Evolutionary conservation across 2,329 filamentous ascomycete genomes (phyloP), one percentile per base, ranked within the genome.

Genomic region (Trichoderma sp.): DNA sequence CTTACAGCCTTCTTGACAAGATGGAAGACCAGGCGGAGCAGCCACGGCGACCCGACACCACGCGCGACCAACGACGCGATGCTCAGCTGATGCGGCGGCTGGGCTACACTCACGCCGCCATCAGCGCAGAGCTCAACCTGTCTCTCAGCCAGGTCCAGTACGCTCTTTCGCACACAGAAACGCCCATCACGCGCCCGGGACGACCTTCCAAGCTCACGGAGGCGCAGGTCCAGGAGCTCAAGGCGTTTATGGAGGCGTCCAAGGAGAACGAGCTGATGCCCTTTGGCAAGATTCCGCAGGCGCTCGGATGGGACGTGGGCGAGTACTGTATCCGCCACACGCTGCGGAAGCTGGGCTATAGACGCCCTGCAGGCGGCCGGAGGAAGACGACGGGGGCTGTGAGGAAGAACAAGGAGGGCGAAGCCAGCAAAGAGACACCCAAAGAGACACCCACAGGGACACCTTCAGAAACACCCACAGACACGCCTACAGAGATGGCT

Each of bases 321-420:
- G 64, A 68, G 37, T 69, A 69, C 21, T 64, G 59, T n/a, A 69
- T 69, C 52, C 29, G 67, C 29, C 58, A 69, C 29, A 49, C 61
- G 24, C 29, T 64, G 33, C 67, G 49, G 27, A 69, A 64, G 24
- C 40, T 57, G 47, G 57, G 56, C 24, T 60, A 68, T 35, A 61
- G 47, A 59, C 43, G 43, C 5, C 31, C 55, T 35, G 55, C 55
- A n/a, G 55, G 64, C 6, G 64, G 55, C 11, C 52, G 53, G 16
- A 66, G 53, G 62, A 57, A 57, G 29, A 13, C 7, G 13, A 11
- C 29, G 37, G 33, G 5, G 16, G 53, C 13, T 31, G 40, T 21
- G 27, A 56, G 29, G n/a, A 58, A 52, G 11, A 33, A 5, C 4
- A 33, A 52, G 29, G 33, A 11, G 29, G 29, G 40, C 40, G 40